phyloP scores from a whole-genome alignment of 1,284 basidiomycete species.

The Ceratobasidium sp. region DNA sequence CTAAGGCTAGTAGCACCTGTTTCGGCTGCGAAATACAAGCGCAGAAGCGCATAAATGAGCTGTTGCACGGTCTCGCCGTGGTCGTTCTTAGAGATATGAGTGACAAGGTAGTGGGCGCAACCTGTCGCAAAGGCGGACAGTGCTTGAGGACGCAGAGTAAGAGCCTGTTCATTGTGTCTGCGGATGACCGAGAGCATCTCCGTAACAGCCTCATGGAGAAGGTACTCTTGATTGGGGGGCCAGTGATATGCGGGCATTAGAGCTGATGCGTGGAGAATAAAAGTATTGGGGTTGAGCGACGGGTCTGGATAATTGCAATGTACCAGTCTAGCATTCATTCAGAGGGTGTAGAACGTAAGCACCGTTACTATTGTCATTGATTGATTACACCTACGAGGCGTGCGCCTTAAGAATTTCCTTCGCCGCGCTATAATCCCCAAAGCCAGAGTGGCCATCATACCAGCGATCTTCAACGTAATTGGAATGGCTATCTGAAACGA shows the following conservation, averaged over 20 bases:
- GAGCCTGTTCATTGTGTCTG: background rate
- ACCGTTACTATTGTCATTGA: background rate
- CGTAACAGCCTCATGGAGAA: background rate
- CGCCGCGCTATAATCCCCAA: too few species aligned
- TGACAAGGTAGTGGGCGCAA: background rate
- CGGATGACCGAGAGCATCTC: background rate
- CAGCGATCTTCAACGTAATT: background rate
- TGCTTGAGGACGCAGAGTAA: background rate
- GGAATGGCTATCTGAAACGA: background rate
- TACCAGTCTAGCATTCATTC: background rate
- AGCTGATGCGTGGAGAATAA: slow-evolving; percentile 10
- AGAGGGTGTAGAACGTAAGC: background rate
- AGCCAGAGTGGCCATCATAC: background rate
- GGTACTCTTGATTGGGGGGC: too few species aligned
- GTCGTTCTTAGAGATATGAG: background rate
- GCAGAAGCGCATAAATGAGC: background rate
- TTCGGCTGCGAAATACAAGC: background rate
- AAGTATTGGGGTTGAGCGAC: background rate
- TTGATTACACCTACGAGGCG: background rate
- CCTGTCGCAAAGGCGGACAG: background rate
- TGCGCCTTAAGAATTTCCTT: too few species aligned
- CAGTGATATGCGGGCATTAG: background rate
- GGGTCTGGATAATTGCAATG: background rate
- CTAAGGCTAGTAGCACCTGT: background rate
- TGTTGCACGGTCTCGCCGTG: background rate